These are phyloP conservation scores for Bipolaris zeicola DNA, from an alignment of 2,329 filamentous ascomycete genomes.

Conservation along the genomic window DNA sequence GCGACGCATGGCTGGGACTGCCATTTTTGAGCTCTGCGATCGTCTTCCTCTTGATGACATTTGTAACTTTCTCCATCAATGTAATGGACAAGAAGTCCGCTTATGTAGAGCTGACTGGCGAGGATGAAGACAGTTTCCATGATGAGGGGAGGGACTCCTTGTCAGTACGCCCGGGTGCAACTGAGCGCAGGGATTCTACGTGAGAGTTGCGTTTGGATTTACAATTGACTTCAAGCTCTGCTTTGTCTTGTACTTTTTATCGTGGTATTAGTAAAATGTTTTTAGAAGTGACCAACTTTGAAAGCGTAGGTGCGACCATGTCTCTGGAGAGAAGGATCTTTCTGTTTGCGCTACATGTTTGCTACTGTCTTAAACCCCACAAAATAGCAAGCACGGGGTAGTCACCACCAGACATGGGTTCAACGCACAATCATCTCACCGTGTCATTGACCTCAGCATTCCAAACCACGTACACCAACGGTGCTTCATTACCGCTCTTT, in stretches of 20 bases:
- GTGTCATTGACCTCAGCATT: background rate
- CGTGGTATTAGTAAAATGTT: background rate
- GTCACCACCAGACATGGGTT: background rate
- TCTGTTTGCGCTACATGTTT: background rate
- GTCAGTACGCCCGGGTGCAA: constrained; percentile 16
- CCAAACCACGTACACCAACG: constrained; percentile 1
- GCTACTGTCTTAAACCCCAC: background rate
- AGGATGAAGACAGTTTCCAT: constrained; percentile 24
- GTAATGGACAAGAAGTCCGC: constrained; percentile 28
- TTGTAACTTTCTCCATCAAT: constrained; percentile 38
- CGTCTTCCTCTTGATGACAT: constrained; percentile 31
- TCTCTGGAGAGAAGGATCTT: background rate
- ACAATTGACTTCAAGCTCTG: no score
- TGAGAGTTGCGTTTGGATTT: background rate
- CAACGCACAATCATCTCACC: background rate
- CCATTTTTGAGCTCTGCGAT: constrained; percentile 46
- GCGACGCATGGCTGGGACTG: constrained; percentile 55
- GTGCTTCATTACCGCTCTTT: constrained; percentile 12
- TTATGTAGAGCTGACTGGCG: constrained; percentile 27
- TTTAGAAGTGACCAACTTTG: no score
- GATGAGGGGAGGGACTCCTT: constrained; percentile 18
- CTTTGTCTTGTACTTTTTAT: no score
- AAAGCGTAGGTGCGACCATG: background rate
- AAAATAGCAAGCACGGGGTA: background rate
- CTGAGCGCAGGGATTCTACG: background rate